Conservation (phyloP, 805 yeast species). For the Wickerhamomyces bisporus region DNA sequence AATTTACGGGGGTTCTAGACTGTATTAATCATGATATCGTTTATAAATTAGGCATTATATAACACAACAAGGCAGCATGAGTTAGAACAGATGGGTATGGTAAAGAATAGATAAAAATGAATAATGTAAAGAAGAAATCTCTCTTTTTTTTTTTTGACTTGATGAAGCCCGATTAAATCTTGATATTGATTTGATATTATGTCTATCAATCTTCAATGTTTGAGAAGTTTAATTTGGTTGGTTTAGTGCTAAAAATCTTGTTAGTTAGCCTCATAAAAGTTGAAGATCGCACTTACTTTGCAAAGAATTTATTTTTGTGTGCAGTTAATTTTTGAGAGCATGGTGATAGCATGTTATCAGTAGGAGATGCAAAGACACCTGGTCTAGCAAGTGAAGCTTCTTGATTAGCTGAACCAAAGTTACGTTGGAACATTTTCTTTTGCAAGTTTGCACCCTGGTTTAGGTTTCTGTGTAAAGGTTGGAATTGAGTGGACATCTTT, state of each 20-base stretch:
- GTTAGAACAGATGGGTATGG: too few species aligned
- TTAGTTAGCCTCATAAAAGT: too few species aligned
- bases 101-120: too few species aligned
- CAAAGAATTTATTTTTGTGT: constrained; percentile 38
- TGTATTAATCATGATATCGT: too few species aligned
- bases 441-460: constrained; percentile 12
- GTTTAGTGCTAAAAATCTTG: constrained; percentile 16
- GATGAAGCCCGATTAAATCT: too few species aligned
- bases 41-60: not conserved
- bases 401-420: constrained; percentile 6
- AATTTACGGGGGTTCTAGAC: not conserved
- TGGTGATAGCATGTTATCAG: constrained; percentile 54
- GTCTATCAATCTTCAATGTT: constrained; percentile 8
- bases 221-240: constrained; percentile 22
- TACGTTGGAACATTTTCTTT: constrained; percentile 19
- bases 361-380: constrained; percentile 43
- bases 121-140: too few species aligned
- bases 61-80: too few species aligned
- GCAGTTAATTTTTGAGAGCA: constrained; percentile 50
- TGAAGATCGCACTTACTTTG: constrained; percentile 28
- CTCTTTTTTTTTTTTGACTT: too few species aligned
- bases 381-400: not conserved
- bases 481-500: constrained; percentile 22
- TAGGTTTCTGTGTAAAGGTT: constrained; percentile 23
- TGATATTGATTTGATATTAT: too few species aligned